Percentiles rank a stretch among this genome's conserved stretches.
Evolutionary conservation across 23 red algal genomes (phyloP).

Genomic region (Cyanidioschyzon merolae): DNA sequence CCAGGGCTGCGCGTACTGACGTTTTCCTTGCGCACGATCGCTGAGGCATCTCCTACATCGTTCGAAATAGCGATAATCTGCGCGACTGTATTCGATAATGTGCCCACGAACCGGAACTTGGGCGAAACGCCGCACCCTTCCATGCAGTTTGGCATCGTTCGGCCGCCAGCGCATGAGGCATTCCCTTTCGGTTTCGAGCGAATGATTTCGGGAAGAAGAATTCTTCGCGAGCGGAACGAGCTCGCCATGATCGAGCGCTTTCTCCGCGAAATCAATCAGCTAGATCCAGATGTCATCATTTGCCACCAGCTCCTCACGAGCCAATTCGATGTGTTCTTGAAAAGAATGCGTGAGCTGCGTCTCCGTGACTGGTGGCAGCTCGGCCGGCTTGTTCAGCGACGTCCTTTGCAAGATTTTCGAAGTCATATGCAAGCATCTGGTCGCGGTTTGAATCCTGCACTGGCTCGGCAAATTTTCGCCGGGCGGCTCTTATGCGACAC

Average conservation of each 20-base stretch:
- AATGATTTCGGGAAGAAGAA: not conserved
- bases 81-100: slow-evolving; percentile 31
- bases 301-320: slow-evolving; percentile 56
- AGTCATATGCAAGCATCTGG: not conserved
- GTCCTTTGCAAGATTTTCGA: slow-evolving; percentile 34
- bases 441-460: not conserved
- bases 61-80: slow-evolving; percentile 51
- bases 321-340: slow-evolving; percentile 57
- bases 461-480: slow-evolving; percentile 21
- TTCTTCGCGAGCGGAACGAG: slow-evolving; percentile 58
- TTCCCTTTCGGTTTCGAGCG: slow-evolving; percentile 45
- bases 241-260: slow-evolving; percentile 64
- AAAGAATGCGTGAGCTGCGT: slow-evolving; percentile 46
- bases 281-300: slow-evolving; percentile 77
- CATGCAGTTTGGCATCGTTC: slow-evolving; percentile 44
- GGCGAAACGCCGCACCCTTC: slow-evolving; percentile 22
- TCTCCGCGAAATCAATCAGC: slow-evolving; percentile 32
- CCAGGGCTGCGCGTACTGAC: slow-evolving; percentile 43
- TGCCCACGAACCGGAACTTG: slow-evolving; percentile 40
- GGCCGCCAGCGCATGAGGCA: slow-evolving; percentile 36
- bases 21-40: slow-evolving; percentile 37
- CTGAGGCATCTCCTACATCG: slow-evolving; percentile 28
- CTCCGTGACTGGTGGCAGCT: slow-evolving; percentile 64
- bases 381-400: slow-evolving; percentile 61
- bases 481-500: slow-evolving; percentile 81